Evolutionary conservation across 441 rosid genomes (phyloP), one percentile per base, ranked within the genome.

Genomic region (Populus trichocarpa): DNA sequence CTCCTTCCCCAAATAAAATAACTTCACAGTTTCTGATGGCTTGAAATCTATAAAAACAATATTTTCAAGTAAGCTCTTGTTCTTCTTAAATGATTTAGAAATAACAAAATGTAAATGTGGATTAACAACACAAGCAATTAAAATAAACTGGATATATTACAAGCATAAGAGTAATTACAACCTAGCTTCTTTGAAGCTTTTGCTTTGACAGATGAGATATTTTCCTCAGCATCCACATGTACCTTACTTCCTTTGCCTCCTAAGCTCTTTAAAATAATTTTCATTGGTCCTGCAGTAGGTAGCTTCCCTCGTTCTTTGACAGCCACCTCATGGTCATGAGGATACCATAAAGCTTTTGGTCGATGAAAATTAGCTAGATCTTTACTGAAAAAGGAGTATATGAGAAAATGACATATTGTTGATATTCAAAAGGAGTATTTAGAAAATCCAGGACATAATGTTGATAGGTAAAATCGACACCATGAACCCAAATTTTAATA

Each of bases 141-240:
- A 35, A 35, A 35, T 2, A 74, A 20, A 42, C 14, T 38, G 38
- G 53, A 38, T 13, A 70, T 46, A 42, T 64, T 11, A 35, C 23
- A 65, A n/a, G 78, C 46, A 71, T 73, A 75, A 70, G 46, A 71
- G 67, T 8, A 30, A 22, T 67, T 69, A 76, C 83, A 82, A 97
- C 99, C 99, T 93, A 95, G 95, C 89, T 97, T 97, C 84, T 87
- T 95, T 40, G 97, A 92, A 82, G 96, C 99, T 85, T 95, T 97
- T 77, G 89, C 86, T 84, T 92, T 95, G 59, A 97, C 82, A 78
- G 99, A 93, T 74, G 93, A 86, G 36, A 91, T 81, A 71, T 90
- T 88, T 87, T 97, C 99, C 82, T 93, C 97, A 78, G 91, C 87
- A 78, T 93, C 93, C 69, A 97, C 97, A 81, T 93, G 93, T 67